Conservation (phyloP, 352 stramenopile genomes). For the Phytopythium ostracodes region DNA sequence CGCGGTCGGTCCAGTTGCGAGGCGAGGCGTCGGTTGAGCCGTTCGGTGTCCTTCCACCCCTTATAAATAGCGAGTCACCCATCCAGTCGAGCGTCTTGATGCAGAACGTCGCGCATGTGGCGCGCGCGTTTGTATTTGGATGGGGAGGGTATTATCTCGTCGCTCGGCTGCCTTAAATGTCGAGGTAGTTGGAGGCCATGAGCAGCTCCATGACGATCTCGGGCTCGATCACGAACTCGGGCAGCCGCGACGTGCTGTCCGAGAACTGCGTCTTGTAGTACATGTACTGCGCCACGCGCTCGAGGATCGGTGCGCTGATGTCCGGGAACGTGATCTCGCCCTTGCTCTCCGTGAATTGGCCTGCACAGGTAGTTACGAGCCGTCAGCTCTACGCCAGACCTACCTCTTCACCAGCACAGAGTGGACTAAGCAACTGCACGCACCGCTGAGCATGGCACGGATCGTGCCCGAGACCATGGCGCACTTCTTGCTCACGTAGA, state of each 20-base stretch:
- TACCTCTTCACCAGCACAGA: too few species aligned
- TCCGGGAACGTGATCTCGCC: constrained; percentile 97
- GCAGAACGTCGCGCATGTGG: neutral
- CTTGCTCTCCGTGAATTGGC: constrained; percentile 91
- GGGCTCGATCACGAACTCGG: constrained; percentile 98
- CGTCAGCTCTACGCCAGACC: too few species aligned
- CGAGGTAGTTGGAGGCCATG: constrained; percentile 97
- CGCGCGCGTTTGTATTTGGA: constrained; percentile 10
- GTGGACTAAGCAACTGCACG: constrained; percentile 18
- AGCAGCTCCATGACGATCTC: constrained; percentile 97
- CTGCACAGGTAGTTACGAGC: too few species aligned
- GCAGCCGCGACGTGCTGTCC: constrained; percentile 92
- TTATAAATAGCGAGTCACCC: constrained; percentile 11
- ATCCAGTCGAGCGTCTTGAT: neutral
- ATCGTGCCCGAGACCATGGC: constrained; percentile 96
- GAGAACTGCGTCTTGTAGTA: constrained; percentile 98
- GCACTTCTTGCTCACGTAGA: constrained; percentile 93
- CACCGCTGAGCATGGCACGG: constrained; percentile 94
- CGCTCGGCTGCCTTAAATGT: constrained; percentile 57
- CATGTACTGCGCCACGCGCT: constrained; percentile 98
- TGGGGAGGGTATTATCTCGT: neutral
- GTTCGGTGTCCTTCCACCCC: neutral
- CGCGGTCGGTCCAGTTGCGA: too few species aligned
- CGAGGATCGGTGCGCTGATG: constrained; percentile 95
- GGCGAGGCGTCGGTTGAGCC: neutral